Base-by-base conservation (phyloP, 2,329 filamentous ascomycete genomes). In the Colletotrichum tropicicola region DNA sequence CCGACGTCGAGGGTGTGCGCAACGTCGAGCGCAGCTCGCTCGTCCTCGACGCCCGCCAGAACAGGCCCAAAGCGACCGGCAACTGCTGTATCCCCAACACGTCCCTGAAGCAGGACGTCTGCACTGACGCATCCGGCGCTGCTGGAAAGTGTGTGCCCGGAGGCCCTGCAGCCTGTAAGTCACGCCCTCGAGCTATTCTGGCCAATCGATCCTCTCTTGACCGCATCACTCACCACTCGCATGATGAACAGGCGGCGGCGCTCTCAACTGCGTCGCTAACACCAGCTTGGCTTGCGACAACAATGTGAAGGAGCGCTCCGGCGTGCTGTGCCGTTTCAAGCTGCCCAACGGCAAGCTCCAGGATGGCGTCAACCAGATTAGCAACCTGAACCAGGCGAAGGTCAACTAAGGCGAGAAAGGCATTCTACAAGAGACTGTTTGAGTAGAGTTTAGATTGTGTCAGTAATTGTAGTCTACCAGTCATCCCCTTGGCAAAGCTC, bases 101-200 rank as follows among this genome's bases (percentile, higher is more conserved):
- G 5, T 72, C 56, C 48, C 68, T 77, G 23, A 78, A 78, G 74
- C 73, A 78, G 63, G 76, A 78, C 64, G 57, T 72, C 32, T 78
- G 76, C 72, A 68, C 37, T 13, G 68, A 35, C 19, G 69, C 70
- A 51, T 72, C 73, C 56, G 74, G 75, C 55, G 59, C 71, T 59
- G 27, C 60, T 8, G 75, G 74, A 19, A 70, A 71, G 32, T 77
- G 75, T 60, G 73, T 78, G 3, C 74, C 75, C 28, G 72, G 65
- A 19, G 72, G 71, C 7, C 69, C 70, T 23, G 72, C 72, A 74
- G 17, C 73, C 66, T 78, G 75, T 77, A 65, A 66, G 75, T 69
- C 45, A 19, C 23, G 5, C 2, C 4, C 4, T 27, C 4, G 4
- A 13, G n/a, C n/a, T n/a, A n/a, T n/a, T n/a, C n/a, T n/a, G n/a